These are phyloP conservation scores for Skeletonema potamos DNA, from an alignment of 108 stramenopile genomes.

Conservation along the genomic window DNA sequence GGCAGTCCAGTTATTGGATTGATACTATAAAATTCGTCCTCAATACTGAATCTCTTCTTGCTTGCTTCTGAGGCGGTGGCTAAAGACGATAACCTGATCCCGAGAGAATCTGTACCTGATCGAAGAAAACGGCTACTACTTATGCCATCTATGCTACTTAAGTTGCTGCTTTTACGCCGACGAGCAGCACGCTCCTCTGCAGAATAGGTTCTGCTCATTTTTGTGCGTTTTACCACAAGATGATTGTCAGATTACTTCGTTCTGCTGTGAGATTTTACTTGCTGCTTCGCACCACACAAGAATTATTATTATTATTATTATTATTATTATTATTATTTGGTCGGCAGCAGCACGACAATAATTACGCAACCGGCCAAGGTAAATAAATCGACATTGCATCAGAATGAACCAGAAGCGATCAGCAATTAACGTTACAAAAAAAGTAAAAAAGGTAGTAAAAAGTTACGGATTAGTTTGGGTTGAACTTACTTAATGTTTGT, in stretches of 20 bases:
- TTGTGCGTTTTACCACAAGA: background rate
- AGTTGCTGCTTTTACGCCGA: slow-evolving; percentile 1
- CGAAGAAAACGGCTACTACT: background rate
- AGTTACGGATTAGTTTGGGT: too few species aligned
- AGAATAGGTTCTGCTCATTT: slow-evolving; percentile 11
- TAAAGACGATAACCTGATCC: background rate
- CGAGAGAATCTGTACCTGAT: background rate
- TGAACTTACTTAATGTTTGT: too few species aligned
- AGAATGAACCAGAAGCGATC: too few species aligned
- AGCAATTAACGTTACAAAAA: too few species aligned
- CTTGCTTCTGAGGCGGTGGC: background rate
- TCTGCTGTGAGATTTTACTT: too few species aligned
- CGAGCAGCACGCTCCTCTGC: slow-evolving; percentile 14
- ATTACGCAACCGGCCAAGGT: too few species aligned
- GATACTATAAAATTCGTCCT: background rate
- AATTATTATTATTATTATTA: too few species aligned
- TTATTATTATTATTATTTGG: too few species aligned
- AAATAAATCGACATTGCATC: too few species aligned
- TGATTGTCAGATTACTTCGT: background rate
- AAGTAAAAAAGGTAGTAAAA: too few species aligned
- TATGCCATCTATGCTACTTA: background rate
- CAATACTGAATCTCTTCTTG: background rate
- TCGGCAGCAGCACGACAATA: too few species aligned
- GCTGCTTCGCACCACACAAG: too few species aligned
- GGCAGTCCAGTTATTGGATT: background rate